Base-by-base conservation (phyloP, 805 yeast species). In the Isabelozyma rhagii region DNA sequence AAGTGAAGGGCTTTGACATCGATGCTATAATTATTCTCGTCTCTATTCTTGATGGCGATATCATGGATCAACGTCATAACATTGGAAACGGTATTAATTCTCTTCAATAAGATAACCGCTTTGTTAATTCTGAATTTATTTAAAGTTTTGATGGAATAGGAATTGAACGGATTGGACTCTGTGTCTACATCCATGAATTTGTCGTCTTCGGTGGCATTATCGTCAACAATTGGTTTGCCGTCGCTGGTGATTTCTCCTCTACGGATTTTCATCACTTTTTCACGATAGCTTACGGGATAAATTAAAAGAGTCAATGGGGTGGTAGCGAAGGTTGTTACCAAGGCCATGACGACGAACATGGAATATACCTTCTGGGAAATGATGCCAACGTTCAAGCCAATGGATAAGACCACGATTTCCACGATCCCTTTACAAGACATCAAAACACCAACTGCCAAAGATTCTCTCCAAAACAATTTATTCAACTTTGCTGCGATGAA, bases 371-470 rank as follows among this genome's bases (percentile, higher is more conserved):
- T 82, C 49, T 77, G 75, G 4, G 82, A 72, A 46, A 88, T 81
- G 47, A 88, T 88, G 0, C 80, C 80, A 5, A 94, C 87, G 52
- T 80, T 82, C 48, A 87, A 73, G 45, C 96, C 96, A 21, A 85
- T 82, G 41, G 81, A 83, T 55, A 87, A 72, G 17, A 87, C 94
- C 41, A 87, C 92, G 62, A 87, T 84, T 66, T 87, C 96, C 21
- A 87, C 94, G 54, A 87, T 86, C 66, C 96, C 96, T 66, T 88
- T 88, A 75, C 96, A 88, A 6, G 93, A 86, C 94, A 88, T 88
- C 56, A 88, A 72, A 21, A 86, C 79, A 47, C 96, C 96, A 39
- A 87, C 93, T 2, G 92, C 75, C 36, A 83, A 63, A 2, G 90
- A 80, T 63, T 88, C 94, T 62, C 92, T 78, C 87, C 88, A 84